These are phyloP conservation scores for Talaromyces pinophilus DNA, from an alignment of 2,329 filamentous ascomycete genomes.

Conservation along the genomic window DNA sequence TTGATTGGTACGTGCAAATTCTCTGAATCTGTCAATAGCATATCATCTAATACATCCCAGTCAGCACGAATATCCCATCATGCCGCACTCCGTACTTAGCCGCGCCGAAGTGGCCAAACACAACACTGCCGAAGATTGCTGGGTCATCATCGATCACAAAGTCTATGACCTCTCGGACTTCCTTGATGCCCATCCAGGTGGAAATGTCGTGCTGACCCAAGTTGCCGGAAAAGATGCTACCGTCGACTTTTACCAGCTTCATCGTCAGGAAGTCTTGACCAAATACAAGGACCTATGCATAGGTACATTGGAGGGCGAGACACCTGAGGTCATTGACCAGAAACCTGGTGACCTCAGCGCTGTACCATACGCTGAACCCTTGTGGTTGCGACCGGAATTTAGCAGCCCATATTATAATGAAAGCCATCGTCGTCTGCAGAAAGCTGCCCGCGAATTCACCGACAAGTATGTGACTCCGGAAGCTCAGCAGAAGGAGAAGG, in stretches of 20 bases:
- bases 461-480: constrained; percentile 72
- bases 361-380: constrained; percentile 81
- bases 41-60: not conserved
- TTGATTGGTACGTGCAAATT: not conserved
- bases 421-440: constrained; percentile 67
- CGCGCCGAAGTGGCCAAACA: constrained; percentile 70
- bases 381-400: constrained; percentile 78
- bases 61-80: not conserved
- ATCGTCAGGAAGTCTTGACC: constrained; percentile 82
- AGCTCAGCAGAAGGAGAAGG: constrained; percentile 72
- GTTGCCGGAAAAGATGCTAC: constrained; percentile 82
- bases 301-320: constrained; percentile 74
- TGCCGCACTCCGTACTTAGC: constrained; percentile 36
- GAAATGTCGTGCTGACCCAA: constrained; percentile 75
- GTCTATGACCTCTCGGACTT: constrained; percentile 88
- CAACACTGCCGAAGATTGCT: constrained; percentile 72
- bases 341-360: constrained; percentile 70
- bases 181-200: constrained; percentile 80
- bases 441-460: constrained; percentile 70
- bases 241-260: constrained; percentile 84
- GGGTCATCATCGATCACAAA: constrained; percentile 82
- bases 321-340: constrained; percentile 69
- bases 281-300: constrained; percentile 76
- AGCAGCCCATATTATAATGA: constrained; percentile 79
- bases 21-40: not conserved